A percentile compares a stretch with the other conserved stretches of the same genome.
phyloP scores from a whole-genome alignment of 495 filamentous ascomycete genomes.

The Daldinia caldariorum region DNA sequence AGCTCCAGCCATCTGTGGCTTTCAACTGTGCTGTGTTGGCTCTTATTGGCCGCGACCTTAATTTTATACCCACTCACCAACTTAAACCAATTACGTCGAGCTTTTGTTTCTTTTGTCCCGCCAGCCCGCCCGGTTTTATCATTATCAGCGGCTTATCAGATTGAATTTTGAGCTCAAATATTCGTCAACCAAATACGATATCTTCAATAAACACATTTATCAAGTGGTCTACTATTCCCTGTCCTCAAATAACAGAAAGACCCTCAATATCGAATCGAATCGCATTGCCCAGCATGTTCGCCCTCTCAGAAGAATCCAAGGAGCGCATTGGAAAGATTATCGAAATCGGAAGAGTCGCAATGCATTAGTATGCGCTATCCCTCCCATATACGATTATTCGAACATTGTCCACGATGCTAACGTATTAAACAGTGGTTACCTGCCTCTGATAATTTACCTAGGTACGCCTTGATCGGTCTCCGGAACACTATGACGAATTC shows the following conservation, averaged over 20 bases:
- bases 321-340: conserved; percentile 96
- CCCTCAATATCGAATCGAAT: conserved; percentile 5
- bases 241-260: no score
- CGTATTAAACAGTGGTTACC: conserved; percentile 76
- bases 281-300: conserved; percentile 67
- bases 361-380: conserved; percentile 83
- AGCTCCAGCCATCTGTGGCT: conserved; percentile 9
- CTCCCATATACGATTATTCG: background rate
- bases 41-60: background rate
- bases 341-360: conserved; percentile 91
- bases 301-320: conserved; percentile 98
- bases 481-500: conserved; percentile 2
- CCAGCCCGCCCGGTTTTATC: background rate
- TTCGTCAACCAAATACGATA: background rate
- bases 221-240: background rate
- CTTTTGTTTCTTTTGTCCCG: background rate
- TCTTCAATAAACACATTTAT: background rate
- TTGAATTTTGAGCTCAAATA: conserved; percentile 6
- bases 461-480: conserved; percentile 65
- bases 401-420: conserved; percentile 8
- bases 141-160: conserved; percentile 7
- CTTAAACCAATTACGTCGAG: conserved; percentile 4
- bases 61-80: background rate
- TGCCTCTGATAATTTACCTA: conserved; percentile 96
- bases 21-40: background rate